Conservation (phyloP, 371 early-diverging fungal species). For the Mucor indicus region DNA sequence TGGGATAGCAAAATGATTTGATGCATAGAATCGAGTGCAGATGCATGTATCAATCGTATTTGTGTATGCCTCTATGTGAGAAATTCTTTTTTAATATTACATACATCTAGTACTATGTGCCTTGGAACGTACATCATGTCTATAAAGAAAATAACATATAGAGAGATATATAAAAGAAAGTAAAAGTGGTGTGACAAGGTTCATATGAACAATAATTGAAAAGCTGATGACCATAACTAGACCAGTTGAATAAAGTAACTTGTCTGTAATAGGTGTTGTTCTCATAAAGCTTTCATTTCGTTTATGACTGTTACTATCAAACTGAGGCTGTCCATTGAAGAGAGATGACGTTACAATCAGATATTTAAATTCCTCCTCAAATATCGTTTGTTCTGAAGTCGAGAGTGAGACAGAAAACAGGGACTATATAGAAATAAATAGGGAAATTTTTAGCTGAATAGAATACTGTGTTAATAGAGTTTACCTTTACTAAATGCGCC, state of each 20-base stretch:
- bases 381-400: constrained; percentile 53
- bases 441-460: no score
- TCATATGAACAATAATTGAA: background rate
- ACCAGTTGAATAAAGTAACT: no score
- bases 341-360: constrained; percentile 64
- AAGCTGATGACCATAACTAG: background rate
- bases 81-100: background rate
- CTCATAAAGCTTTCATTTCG: no score
- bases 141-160: constrained; percentile 15
- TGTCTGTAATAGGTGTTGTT: no score
- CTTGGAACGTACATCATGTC: constrained; percentile 15
- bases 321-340: constrained; percentile 44
- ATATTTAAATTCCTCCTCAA: constrained; percentile 68
- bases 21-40: constrained; percentile 28
- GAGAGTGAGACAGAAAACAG: constrained; percentile 37
- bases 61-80: constrained; percentile 27
- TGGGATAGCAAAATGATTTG: constrained; percentile 27
- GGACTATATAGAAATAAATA: constrained; percentile 11
- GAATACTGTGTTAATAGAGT: no score
- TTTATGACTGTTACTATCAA: no score
- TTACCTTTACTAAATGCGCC: no score
- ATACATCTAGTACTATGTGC: background rate
- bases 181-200: background rate
- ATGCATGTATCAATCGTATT: constrained; percentile 29
- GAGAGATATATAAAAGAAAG: no score